Base-by-base conservation (phyloP, 106 monocot genomes). In the Phalaenopsis aphrodite region DNA sequence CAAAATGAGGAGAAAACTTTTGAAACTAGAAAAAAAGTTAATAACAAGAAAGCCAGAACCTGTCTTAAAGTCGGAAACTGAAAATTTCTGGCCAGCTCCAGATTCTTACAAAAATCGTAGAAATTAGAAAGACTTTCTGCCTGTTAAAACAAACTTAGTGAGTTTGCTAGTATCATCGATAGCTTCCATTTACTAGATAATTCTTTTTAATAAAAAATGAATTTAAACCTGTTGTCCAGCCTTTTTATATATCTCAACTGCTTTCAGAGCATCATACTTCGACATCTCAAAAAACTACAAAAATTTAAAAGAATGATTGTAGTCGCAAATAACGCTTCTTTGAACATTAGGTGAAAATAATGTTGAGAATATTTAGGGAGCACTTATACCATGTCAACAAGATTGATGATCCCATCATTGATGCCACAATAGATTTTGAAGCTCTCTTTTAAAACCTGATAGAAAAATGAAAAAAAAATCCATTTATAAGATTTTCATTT, bases 241-340 rank as follows among this genome's bases (percentile, higher is more conserved):
- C 75, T 85, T 88, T 85, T 90, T 92, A 55, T 95, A 95, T 48
- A 95, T 89, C 42, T 85, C 84, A 15, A 92, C 82, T 42, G 95
- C 95, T 85, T 90, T 92, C 64, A 90, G 78, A 7, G 95, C 95
- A 84, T 95, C 90, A 85, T 86, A 86, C 81, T 81, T 92, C 69
- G 95, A 86, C 95, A 95, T 90, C 41, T 95, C 95, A 89, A 95
- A 95, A 81, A 87, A 95, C 95, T 95, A 87, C 75, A 89, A 42
- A 15, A 61, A 8, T 45, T 43, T 1, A 42, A 45, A 75, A 75
- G 75, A 39, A 45, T 66, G 30, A 24, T 45, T 75, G 46, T 12
- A 56, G 8, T 56, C 14, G 17, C 6, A 45, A 5, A 75, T 72
- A 23, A 21, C 18, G 75, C 42, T 11, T 38, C 2, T n/a, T 42